Conservation (phyloP, 2,329 filamentous ascomycete genomes). For the Diatrype stigma region DNA sequence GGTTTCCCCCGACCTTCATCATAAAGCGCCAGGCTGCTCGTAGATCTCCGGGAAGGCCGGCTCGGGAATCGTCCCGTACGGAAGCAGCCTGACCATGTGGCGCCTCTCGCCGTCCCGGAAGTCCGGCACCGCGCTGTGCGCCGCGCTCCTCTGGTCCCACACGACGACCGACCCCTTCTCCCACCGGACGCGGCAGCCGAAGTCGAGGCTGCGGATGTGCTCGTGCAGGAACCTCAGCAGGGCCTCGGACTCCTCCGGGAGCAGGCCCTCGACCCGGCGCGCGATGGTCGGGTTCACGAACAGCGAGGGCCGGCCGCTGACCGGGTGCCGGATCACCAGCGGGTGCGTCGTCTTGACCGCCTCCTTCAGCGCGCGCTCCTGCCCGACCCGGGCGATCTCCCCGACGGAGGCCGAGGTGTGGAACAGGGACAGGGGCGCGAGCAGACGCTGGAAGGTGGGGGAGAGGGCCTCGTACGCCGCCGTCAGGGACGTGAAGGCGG, state of each 20-base stretch:
- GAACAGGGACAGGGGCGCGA: constrained; percentile 5
- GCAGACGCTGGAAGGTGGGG: constrained; percentile 16
- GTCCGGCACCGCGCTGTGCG: constrained; percentile 26
- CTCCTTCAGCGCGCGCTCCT: constrained; percentile 23
- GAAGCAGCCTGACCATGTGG: constrained; percentile 28
- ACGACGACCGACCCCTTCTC: constrained; percentile 26
- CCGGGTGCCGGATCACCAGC: constrained; percentile 24
- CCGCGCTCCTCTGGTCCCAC: constrained; percentile 25
- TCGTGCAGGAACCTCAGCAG: constrained; percentile 24
- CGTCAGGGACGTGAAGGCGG: constrained; percentile 26
- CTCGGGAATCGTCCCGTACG: constrained; percentile 22
- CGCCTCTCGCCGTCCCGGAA: constrained; percentile 25
- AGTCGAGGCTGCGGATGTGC: constrained; percentile 27
- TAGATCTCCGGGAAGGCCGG: constrained; percentile 2
- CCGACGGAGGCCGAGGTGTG: constrained; percentile 26
- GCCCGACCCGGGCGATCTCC: constrained; percentile 22
- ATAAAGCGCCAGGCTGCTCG: background rate
- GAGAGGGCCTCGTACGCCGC: constrained; percentile 27
- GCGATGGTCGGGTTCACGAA: constrained; percentile 29
- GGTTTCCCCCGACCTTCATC: background rate
- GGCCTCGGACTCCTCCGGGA: constrained; percentile 26
- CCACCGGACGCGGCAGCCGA: constrained; percentile 25
- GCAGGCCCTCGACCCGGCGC: constrained; percentile 21
- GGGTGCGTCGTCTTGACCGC: constrained; percentile 26
- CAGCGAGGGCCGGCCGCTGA: constrained; percentile 20